Evolutionary conservation across 2,329 filamentous ascomycete species (phyloP).

Genomic region (Aspergillus sp.): DNA sequence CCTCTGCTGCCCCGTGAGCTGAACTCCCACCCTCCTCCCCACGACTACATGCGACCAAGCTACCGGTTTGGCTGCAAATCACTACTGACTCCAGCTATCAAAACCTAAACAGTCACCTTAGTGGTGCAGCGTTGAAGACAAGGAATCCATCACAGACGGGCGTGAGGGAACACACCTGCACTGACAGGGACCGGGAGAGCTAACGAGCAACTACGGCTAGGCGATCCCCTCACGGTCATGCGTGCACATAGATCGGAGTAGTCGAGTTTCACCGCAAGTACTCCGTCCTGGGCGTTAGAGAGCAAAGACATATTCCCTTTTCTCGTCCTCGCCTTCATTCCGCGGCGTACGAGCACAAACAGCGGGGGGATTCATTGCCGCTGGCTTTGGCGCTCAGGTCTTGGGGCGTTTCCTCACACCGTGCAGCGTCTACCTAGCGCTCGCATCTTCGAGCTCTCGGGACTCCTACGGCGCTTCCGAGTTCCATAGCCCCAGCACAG

Average conservation of each 20-base stretch:
- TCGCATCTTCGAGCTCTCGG: not conserved
- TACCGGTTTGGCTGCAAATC: slow-evolving; percentile 6
- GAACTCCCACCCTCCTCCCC: not conserved
- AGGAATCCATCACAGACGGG: slow-evolving; percentile 1
- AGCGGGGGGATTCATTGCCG: slow-evolving; percentile 9
- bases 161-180: not conserved
- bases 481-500: slow-evolving; percentile 4
- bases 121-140: not conserved
- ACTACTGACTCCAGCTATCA: slow-evolving; percentile 8
- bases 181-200: slow-evolving; percentile 12
- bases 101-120: not conserved
- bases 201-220: slow-evolving; percentile 4
- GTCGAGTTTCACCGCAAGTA: slow-evolving; percentile 22
- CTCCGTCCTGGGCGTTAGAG: slow-evolving; percentile 5
- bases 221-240: slow-evolving; percentile 32
- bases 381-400: slow-evolving; percentile 8
- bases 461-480: slow-evolving; percentile 11
- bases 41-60: not conserved
- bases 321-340: not conserved
- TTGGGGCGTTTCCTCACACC: slow-evolving; percentile 7
- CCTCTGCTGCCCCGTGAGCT: not conserved
- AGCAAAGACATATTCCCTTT: slow-evolving; percentile 13
- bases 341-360: not conserved
- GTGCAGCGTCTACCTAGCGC: slow-evolving; percentile 2
- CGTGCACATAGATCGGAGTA: slow-evolving; percentile 29